Evolutionary conservation across 2,329 filamentous ascomycete species (phyloP), one percentile per base, ranked within the genome.

Genomic region (Lomentospora prolificans): DNA sequence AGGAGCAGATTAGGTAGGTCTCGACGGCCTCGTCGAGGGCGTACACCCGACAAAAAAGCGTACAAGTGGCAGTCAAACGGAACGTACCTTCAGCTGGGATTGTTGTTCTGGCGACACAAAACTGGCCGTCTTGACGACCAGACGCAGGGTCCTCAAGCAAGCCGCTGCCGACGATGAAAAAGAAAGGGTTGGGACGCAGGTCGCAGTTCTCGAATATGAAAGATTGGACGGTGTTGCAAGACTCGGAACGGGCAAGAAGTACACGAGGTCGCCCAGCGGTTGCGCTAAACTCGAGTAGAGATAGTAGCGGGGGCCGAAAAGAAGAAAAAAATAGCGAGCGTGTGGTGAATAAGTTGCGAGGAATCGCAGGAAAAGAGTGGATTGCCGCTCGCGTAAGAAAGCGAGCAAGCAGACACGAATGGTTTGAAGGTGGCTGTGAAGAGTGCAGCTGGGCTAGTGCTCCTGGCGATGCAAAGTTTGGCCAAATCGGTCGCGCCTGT

Each of bases 21-120:
- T 48, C 10, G 44, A 10, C 44, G 44, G 6, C 44, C 44, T 22
- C 22, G 44, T 48, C 44, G 17, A 25, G 14, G 44, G 10, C 12
- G 44, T 14, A 48, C 17, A 22, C n/a, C n/a, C n/a, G 22, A 48
- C 44, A 48, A 48, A n/a, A 48, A 48, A 25, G 22, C 17, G 44
- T 14, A 3, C 19, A 46, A 25, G 19, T 25, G 44, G 12, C 12
- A 22, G 17, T 48, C 3, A 25, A 25, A 48, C 14, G 9, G 22
- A 10, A 48, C 44, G 22, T 48, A 48, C 44, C 44, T 48, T 48
- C 44, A 48, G 44, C 44, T 48, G 44, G 30, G 22, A 48, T 25
- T 12, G 44, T 48, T 6, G 22, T 12, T 48, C 44, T 48, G 44
- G 30, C 22, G n/a, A 48, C 44, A 48, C 44, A 48, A 22, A 48